phyloP scores from a whole-genome alignment of 164 flowering plant genomes.

The Hamamelis virginiana region DNA sequence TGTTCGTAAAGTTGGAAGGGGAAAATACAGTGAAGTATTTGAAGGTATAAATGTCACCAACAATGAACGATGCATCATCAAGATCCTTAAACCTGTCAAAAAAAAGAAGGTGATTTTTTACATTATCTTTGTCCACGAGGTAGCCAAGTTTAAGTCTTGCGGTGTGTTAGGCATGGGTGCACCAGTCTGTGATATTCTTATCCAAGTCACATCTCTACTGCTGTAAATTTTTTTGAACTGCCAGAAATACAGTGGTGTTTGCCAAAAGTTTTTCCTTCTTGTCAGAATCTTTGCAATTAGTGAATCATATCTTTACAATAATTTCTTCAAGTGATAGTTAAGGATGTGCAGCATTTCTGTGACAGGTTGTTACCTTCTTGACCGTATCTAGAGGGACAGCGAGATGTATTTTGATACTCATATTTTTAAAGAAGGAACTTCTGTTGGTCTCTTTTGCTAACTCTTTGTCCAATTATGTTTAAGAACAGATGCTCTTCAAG shows the following conservation, averaged over 20 bases:
- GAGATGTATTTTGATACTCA: too few relatives aligned
- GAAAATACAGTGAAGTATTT: slow-evolving; percentile 73
- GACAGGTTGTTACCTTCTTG: neutral
- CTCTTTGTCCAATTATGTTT: neutral
- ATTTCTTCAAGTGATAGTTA: neutral
- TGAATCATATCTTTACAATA: neutral
- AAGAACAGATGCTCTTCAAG: neutral
- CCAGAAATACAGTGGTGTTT: neutral
- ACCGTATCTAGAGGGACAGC: neutral
- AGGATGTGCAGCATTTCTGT: neutral
- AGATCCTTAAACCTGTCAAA: slow-evolving; percentile 83
- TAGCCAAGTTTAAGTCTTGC: too few relatives aligned
- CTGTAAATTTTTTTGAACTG: neutral
- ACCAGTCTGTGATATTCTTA: too few relatives aligned
- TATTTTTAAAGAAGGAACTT: too few relatives aligned
- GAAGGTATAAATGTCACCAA: slow-evolving; percentile 50
- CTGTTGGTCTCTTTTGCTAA: neutral
- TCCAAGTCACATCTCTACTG: neutral
- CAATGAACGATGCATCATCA: slow-evolving; percentile 63
- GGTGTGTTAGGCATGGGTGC: too few relatives aligned
- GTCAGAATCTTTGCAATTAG: neutral
- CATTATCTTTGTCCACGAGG: neutral
- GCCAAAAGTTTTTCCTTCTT: neutral
- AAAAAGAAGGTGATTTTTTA: slow-evolving; percentile 59
- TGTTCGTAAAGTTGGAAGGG: slow-evolving; percentile 68